Percentiles rank a stretch among this genome's conserved stretches.
Conservation (phyloP, 2,329 filamentous ascomycete species). For the Hirsutella rhossiliensis region DNA sequence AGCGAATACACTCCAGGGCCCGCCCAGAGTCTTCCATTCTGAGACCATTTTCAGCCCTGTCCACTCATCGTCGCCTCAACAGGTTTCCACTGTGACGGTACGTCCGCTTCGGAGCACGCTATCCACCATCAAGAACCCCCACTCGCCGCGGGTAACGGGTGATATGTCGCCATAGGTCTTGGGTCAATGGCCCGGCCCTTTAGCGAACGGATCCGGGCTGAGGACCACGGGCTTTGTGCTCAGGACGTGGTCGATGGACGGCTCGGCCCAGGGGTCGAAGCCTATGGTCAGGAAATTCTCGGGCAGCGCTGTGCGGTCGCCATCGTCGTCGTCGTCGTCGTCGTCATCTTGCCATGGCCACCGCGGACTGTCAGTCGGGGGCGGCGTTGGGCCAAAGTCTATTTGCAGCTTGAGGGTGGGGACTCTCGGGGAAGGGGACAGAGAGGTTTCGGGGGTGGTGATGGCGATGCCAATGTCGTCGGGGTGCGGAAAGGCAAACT, state of each 20-base stretch:
- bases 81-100: constrained; percentile 40
- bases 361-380: too few relatives aligned
- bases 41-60: too few relatives aligned
- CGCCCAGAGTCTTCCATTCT: too few relatives aligned
- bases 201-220: constrained; percentile 5
- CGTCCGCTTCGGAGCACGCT: constrained; percentile 28
- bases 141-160: constrained; percentile 49
- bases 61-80: constrained; percentile 19
- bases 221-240: constrained; percentile 13
- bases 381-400: constrained; percentile 17
- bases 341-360: background rate
- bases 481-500: constrained; percentile 7
- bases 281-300: constrained; percentile 15
- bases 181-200: constrained; percentile 37
- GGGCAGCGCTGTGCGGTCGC: constrained; percentile 25
- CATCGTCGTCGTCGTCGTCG: constrained; percentile 20
- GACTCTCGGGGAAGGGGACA: constrained; percentile 14
- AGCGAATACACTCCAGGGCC: too few relatives aligned
- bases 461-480: constrained; percentile 12
- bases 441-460: constrained; percentile 10
- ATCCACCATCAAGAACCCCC: constrained; percentile 46
- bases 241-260: constrained; percentile 34
- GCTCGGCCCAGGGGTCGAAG: constrained; percentile 16
- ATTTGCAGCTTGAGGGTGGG: constrained; percentile 30
- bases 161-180: constrained; percentile 51